Evolutionary conservation across 306 rosid species (phyloP), one percentile per base, ranked within the genome.

Genomic region (Medicago ruthenica): DNA sequence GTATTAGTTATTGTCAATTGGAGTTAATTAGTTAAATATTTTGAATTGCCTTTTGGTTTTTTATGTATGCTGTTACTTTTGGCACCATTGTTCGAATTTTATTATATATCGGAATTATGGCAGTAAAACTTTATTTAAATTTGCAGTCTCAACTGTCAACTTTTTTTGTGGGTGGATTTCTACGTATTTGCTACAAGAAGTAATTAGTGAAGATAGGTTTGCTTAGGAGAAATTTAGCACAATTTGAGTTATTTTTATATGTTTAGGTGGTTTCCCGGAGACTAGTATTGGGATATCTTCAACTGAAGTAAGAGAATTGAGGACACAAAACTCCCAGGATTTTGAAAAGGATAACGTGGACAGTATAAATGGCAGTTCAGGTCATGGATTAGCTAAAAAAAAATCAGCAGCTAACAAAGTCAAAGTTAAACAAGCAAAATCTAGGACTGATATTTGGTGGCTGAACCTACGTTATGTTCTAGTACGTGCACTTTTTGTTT

Each of bases 401-500:
- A 66, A 22, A 20, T 60, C 75, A 37, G 66, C 76, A 65, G 37
- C 37, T 34, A 34, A 34, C 37, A 34, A 34, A 34, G 37, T 3
- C 37, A 34, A 34, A 34, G 77, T 42, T 64, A 83, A 83, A 75
- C 83, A 72, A 81, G 75, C 85, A 69, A 81, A 83, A 17, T 36
- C 62, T 22, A 82, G 55, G 58, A 80, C 80, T 57, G 91, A 81
- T 85, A 61, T 67, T 34, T 90, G 97, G 97, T 92, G 96, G 98
- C 77, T 53, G 85, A 84, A 82, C 17, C 96, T 95, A 76, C 91
- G 86, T 77, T 89, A 85, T 79, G 97, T 90, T 86, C 86, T 92
- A n/a, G 98, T 95, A 84, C 24, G 96, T 86, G 12, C 61, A 39
- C 47, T 9, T 63, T 14, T 61, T 20, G 64, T 70, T 31, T 31